phyloP scores from a whole-genome alignment of 2,329 filamentous ascomycete genomes.

The Emergomyces africanus region DNA sequence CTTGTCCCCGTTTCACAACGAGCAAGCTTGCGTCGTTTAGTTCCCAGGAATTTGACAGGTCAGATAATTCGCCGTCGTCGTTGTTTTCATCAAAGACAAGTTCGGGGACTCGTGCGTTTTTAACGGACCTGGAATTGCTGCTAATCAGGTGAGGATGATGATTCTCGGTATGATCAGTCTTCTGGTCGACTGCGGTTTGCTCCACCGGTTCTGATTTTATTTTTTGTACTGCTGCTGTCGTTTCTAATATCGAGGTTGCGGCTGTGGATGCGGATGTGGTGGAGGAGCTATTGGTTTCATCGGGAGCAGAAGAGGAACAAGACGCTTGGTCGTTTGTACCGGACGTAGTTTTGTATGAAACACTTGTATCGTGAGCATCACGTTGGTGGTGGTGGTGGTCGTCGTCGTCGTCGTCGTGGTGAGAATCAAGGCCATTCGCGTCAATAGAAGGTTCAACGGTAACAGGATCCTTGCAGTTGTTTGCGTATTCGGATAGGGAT shows the following conservation, averaged over 20 bases:
- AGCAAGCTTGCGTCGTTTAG: constrained; percentile 17
- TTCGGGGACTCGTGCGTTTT: constrained; percentile 18
- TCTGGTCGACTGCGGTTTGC: neutral
- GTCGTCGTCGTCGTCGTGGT: too few relatives aligned
- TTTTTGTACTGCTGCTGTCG: neutral
- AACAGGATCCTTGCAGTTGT: neutral
- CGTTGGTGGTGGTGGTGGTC: neutral
- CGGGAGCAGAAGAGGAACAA: neutral
- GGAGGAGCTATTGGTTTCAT: neutral
- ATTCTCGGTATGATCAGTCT: neutral
- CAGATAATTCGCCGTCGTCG: constrained; percentile 15
- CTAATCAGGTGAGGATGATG: neutral
- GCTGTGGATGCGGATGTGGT: neutral
- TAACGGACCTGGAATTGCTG: neutral
- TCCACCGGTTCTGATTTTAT: neutral
- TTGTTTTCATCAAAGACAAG: constrained; percentile 9
- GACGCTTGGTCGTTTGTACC: constrained; percentile 5
- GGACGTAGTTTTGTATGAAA: neutral
- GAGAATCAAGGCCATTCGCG: neutral
- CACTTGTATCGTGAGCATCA: neutral
- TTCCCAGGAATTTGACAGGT: constrained; percentile 17
- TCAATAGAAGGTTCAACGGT: neutral
- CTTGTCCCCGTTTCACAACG: constrained; percentile 8
- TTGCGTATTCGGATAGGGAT: neutral
- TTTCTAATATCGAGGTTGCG: constrained; percentile 2